Percentiles rank a stretch among this genome's conserved stretches.
Evolutionary conservation across 768 basidiomycete species (phyloP).

Genomic region (Pleurotus ostreatus): DNA sequence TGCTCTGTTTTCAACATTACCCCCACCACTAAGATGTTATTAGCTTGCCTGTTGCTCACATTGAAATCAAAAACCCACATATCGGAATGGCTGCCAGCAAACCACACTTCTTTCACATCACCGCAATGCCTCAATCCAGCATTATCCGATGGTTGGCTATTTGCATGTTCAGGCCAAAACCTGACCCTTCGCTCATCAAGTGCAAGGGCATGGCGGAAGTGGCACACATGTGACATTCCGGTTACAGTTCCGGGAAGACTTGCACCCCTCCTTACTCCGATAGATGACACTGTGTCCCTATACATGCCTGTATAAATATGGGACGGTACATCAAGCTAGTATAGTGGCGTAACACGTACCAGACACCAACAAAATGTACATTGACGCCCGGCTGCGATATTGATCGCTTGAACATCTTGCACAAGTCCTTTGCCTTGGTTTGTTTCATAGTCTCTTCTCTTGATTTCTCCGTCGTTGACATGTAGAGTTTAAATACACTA

Average conservation of each 20-base stretch:
- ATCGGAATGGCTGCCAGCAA: constrained; percentile 24
- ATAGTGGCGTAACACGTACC: too few species aligned
- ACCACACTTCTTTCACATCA: constrained; percentile 28
- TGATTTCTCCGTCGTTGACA: constrained; percentile 5
- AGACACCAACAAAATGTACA: constrained; percentile 42
- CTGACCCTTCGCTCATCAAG: constrained; percentile 45
- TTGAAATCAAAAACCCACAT: constrained; percentile 17
- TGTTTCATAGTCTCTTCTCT: background rate
- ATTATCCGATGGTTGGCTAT: constrained; percentile 28
- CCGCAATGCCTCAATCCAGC: background rate
- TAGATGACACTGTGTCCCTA: constrained; percentile 47
- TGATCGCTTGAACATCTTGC: constrained; percentile 14
- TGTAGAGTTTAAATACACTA: constrained; percentile 37
- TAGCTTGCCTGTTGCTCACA: background rate
- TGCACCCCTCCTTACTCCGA: constrained; percentile 27
- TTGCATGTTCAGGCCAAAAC: constrained; percentile 31
- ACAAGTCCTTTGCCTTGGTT: background rate
- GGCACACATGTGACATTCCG: constrained; percentile 28
- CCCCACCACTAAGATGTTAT: constrained; percentile 4
- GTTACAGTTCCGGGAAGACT: constrained; percentile 26
- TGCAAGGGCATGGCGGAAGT: constrained; percentile 43
- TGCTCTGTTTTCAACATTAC: background rate
- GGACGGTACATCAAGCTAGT: too few species aligned
- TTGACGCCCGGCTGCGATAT: constrained; percentile 22
- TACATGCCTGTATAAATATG: too few species aligned